phyloP scores from a whole-genome alignment of 1,284 basidiomycete genomes.

The Ceratobasidium papillatum region DNA sequence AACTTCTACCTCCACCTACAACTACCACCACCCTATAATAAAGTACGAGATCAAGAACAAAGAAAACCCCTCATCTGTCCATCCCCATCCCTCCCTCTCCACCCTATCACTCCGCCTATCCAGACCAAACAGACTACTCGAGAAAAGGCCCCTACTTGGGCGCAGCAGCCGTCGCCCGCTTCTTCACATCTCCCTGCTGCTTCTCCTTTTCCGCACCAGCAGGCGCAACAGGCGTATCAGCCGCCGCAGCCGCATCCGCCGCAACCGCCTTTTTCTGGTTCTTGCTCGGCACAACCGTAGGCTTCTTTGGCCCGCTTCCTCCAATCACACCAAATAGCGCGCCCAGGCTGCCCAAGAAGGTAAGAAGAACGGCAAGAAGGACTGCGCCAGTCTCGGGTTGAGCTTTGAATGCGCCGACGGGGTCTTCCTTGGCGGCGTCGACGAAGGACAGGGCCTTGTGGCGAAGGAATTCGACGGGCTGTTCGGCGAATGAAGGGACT shows the following conservation, averaged over 20 bases:
- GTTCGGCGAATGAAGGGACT: slow-evolving; percentile 57
- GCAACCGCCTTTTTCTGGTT: slow-evolving; percentile 45
- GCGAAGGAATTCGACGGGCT: slow-evolving; percentile 82
- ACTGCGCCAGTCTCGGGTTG: slow-evolving; percentile 86
- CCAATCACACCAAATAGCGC: slow-evolving; percentile 81
- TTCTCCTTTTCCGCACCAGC: slow-evolving; percentile 47
- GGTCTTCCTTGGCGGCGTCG: slow-evolving; percentile 75
- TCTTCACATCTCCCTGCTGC: slow-evolving; percentile 47
- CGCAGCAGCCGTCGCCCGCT: slow-evolving; percentile 46
- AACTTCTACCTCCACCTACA: not conserved
- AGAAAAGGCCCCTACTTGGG: slow-evolving; percentile 33
- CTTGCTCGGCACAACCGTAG: slow-evolving; percentile 58
- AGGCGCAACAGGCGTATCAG: slow-evolving; percentile 45
- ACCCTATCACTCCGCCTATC: not conserved
- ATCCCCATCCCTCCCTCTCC: not conserved
- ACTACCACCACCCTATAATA: slow-evolving; percentile 32
- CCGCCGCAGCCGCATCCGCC: slow-evolving; percentile 9
- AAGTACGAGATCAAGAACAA: slow-evolving; percentile 14
- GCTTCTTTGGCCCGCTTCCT: slow-evolving; percentile 63
- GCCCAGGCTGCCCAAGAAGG: slow-evolving; percentile 83
- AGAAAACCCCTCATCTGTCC: not conserved
- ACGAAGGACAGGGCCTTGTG: slow-evolving; percentile 77
- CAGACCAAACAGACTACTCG: not conserved
- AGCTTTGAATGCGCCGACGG: slow-evolving; percentile 76
- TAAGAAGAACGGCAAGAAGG: slow-evolving; percentile 74